These are phyloP conservation scores for Ceratobasidium theobromae DNA, from an alignment of 1,284 basidiomycete species.

Conservation along the genomic window DNA sequence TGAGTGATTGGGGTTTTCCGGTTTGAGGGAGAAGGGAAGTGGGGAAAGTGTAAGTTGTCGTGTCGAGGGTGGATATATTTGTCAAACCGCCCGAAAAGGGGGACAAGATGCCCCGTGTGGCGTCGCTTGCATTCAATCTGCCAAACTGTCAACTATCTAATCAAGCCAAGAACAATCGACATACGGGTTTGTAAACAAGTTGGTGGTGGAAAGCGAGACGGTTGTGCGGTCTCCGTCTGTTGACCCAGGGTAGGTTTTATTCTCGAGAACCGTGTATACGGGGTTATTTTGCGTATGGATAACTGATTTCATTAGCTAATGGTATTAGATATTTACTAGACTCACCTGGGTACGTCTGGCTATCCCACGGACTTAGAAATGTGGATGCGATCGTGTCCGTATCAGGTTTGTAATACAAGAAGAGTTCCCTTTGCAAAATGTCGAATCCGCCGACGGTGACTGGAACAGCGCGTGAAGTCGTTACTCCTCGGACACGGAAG, in stretches of 20 bases:
- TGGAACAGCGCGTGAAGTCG: slow-evolving; percentile 11
- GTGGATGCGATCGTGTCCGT: slow-evolving; percentile 6
- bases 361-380: slow-evolving; percentile 22
- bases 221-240: slow-evolving; percentile 5
- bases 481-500: slow-evolving; percentile 14
- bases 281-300: slow-evolving; percentile 30
- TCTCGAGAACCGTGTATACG: slow-evolving; percentile 16
- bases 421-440: background rate
- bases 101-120: background rate
- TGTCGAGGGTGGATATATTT: slow-evolving; percentile 20
- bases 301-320: background rate
- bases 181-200: slow-evolving; percentile 6
- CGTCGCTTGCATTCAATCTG: background rate
- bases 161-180: background rate
- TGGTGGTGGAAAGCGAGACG: background rate
- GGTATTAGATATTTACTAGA: background rate
- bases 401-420: slow-evolving; percentile 1
- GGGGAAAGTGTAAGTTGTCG: slow-evolving; percentile 25
- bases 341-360: slow-evolving; percentile 22
- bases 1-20: slow-evolving; percentile 18
- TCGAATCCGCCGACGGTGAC: slow-evolving; percentile 8
- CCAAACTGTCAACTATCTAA: background rate
- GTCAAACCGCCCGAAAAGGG: slow-evolving; percentile 22
- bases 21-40: background rate
- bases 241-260: slow-evolving; percentile 21